Base-by-base conservation (phyloP, 2,329 filamentous ascomycete species). In the Fusarium praegraminearum region DNA sequence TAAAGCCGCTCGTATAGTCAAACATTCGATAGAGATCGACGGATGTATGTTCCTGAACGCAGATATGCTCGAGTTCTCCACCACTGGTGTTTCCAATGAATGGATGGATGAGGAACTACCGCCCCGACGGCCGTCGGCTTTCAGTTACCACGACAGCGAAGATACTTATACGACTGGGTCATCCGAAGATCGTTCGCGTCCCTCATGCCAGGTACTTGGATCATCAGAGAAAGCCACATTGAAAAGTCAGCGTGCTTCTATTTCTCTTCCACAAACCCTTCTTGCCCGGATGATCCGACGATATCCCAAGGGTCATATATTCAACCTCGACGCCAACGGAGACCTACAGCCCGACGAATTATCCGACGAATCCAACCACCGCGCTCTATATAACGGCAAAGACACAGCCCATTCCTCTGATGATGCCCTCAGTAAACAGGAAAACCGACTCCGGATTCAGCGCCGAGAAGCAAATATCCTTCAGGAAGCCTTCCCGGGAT, bases 261-360 rank as follows among this genome's bases (percentile, higher is more conserved):
- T 72, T 12, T 68, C 70, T 3, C 60, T 85, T 2, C 77, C 81
- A 0, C 80, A 84, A 51, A 75, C 66, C 7, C 78, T 83, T 16
- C 73, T 86, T 3, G 72, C 77, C 1, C 76, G 75, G 3, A 77
- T 86, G 8, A 71, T 86, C 2, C 78, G 78, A 15, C 76, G 80
- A 2, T 83, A 86, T 58, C 84, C 84, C 0, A 73, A 77, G 11
- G 85, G 85, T 0, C 80, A 80, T 50, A 78, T 85, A 1, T 86
- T 84, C 63, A 82, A 81, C 50, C 83, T 82, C 32, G 80, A 80
- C 16, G 76, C 76, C 7, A 71, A 79, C 13, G 83, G 82, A 0
- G 74, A 77, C 12, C 53, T 82, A 0, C 76, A 78, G 5, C 72
- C 74, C 1, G 75, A 75, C 12, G 77, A 80, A 26, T 71, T 75